These are phyloP conservation scores for Russula compacta DNA, from an alignment of 768 basidiomycete species.

Conservation along the genomic window DNA sequence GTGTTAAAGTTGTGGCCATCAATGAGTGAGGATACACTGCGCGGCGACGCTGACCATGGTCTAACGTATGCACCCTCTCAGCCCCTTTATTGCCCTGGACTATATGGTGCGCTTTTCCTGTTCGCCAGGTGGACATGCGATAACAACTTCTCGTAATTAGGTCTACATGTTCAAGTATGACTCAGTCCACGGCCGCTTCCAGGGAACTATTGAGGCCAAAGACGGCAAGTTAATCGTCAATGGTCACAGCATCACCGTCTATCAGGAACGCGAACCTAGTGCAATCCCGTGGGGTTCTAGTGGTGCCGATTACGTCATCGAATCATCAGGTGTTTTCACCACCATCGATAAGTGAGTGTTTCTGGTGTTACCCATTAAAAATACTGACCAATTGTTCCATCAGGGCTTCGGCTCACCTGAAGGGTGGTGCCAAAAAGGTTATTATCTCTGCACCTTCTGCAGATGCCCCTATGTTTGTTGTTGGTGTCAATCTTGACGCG, in stretches of 20 bases:
- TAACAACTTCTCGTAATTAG: conserved; percentile 29
- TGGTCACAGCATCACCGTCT: conserved; percentile 68
- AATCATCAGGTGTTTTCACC: conserved; percentile 99
- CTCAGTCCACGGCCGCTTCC: conserved; percentile 88
- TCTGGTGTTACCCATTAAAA: neutral
- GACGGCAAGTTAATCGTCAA: conserved; percentile 87
- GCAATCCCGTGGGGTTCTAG: conserved; percentile 73
- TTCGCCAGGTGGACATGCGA: neutral
- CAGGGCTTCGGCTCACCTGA: conserved; percentile 85
- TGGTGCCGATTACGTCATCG: conserved; percentile 89
- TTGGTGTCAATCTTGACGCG: conserved; percentile 88
- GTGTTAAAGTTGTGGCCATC: conserved; percentile 82
- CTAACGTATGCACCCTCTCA: conserved; percentile 25
- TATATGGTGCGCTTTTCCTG: conserved; percentile 71
- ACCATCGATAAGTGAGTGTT: conserved; percentile 70
- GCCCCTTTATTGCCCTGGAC: conserved; percentile 93
- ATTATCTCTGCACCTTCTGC: conserved; percentile 99
- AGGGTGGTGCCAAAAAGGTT: conserved; percentile 99
- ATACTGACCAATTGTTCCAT: neutral
- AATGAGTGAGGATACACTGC: conserved; percentile 63
- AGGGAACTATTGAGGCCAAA: conserved; percentile 71
- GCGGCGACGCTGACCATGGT: too few species aligned
- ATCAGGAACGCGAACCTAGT: conserved; percentile 78
- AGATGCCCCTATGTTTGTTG: conserved; percentile 91
- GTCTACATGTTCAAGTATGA: conserved; percentile 99